Conservation (phyloP, 208 protist genomes). For the Leishmania arabica region DNA sequence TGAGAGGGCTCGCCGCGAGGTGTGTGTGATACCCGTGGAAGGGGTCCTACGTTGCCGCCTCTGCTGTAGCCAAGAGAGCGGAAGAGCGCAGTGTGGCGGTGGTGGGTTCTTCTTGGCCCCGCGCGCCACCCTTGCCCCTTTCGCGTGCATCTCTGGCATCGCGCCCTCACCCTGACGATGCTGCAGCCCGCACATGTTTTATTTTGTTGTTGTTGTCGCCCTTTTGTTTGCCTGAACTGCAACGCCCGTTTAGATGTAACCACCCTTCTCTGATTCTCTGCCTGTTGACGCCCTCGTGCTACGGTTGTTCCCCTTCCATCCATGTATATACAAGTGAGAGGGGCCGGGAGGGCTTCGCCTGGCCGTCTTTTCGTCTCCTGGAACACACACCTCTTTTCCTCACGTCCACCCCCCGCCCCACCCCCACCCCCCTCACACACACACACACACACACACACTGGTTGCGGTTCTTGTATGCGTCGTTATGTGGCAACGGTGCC, state of each 20-base stretch:
- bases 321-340: constrained; percentile 7
- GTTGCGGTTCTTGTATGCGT: too few relatives aligned
- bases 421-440: too few relatives aligned
- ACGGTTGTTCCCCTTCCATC: constrained; percentile 8
- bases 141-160: not conserved
- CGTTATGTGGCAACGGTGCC: not conserved
- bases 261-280: not conserved
- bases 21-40: too few relatives aligned
- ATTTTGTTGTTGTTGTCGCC: not conserved
- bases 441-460: too few relatives aligned
- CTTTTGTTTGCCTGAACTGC: too few relatives aligned
- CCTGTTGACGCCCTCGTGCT: not conserved
- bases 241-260: not conserved
- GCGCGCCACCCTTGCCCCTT: not conserved
- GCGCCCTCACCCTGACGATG: not conserved
- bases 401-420: too few relatives aligned
- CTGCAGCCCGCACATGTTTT: not conserved
- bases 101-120: not conserved
- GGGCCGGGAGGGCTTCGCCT: not conserved
- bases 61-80: not conserved
- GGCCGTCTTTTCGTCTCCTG: not conserved
- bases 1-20: not conserved
- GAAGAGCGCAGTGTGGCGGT: not conserved
- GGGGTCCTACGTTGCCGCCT: not conserved
- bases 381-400: not conserved